These are phyloP conservation scores for Aaosphaeria pasadenensis DNA, from an alignment of 2,329 filamentous ascomycete genomes.

Conservation along the genomic window DNA sequence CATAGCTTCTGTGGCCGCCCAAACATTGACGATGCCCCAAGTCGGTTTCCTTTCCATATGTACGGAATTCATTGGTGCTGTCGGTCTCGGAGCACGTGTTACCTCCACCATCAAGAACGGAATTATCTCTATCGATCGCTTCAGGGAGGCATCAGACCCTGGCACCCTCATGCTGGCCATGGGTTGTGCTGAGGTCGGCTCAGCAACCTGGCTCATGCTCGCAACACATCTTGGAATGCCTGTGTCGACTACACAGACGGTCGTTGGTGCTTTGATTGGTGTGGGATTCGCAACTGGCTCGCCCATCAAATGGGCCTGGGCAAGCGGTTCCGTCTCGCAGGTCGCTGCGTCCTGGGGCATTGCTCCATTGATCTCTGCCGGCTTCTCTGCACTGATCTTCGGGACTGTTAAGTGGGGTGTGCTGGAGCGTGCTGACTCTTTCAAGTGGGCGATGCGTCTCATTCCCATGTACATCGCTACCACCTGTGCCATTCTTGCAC, in stretches of 20 bases:
- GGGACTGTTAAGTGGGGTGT: conserved; percentile 50
- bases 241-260: conserved; percentile 61
- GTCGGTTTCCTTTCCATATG: conserved; percentile 48
- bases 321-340: conserved; percentile 22
- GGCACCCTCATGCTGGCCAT: conserved; percentile 58
- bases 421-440: conserved; percentile 48
- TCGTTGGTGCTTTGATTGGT: conserved; percentile 59
- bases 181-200: conserved; percentile 54
- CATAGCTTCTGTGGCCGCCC: conserved; percentile 43
- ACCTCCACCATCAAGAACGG: conserved; percentile 62
- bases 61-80: conserved; percentile 54
- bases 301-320: conserved; percentile 22
- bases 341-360: conserved; percentile 48
- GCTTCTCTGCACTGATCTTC: conserved; percentile 50
- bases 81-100: conserved; percentile 53
- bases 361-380: conserved; percentile 47
- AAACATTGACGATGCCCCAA: conserved; percentile 52
- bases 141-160: conserved; percentile 42
- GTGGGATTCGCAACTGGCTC: conserved; percentile 51
- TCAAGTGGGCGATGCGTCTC: conserved; percentile 49
- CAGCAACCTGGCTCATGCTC: conserved; percentile 56
- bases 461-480: conserved; percentile 50
- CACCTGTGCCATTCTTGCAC: conserved; percentile 48
- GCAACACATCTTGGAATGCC: conserved; percentile 56
- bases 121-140: conserved; percentile 52